Base-by-base conservation (phyloP, 2,329 filamentous ascomycete species). In the Neofusicoccum kwambonambiense region DNA sequence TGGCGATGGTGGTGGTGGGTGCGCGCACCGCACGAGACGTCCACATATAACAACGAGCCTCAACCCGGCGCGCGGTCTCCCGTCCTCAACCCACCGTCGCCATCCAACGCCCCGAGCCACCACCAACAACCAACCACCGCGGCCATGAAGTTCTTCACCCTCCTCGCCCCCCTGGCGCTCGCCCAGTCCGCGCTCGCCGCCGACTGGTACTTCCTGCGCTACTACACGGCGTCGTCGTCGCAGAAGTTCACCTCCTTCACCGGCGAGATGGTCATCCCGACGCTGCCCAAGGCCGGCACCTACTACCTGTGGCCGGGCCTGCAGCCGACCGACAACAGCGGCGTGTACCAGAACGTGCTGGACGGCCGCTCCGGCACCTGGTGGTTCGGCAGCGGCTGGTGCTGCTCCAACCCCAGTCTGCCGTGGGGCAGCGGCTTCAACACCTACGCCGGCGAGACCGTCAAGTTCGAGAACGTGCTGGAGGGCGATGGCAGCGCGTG, bases 221-320 rank as follows among this genome's bases (percentile, higher is more conserved):
- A 67, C 65, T 65, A 66, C 49, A 52, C 67, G 12, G 65, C 67
- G 11, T 65, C 61, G 13, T 19, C 15, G 4, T 47, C 45, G 8
- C 67, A 70, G 60, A 52, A 50, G 19, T 69, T 70, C 66, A 62
- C 64, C 27, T 66, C 64, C 49, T 62, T 70, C 52, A 66, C 67
- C 6, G 67, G 68, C 41, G 65, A 68, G n/a, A 57, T 70, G 52
- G 60, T 64, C 3, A 62, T 69, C n/a, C 68, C 67, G 3, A 63
- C 51, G 39, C 66, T 70, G 9, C 66, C 64, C 3, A 62, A 69
- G 56, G 75, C 75, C 7, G 78, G 72, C 0, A 73, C 70, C 8
- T 80, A 79, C 66, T 81, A 80, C 66, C 75, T 80, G 9, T 80
- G 77, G 78, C 78, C 78, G 1, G 78, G 78, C 1, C 74, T 80